Percentiles rank a stretch among this genome's conserved stretches.
Evolutionary conservation across 2,329 filamentous ascomycete genomes (phyloP).

Genomic region (Thermochaetoides dissita): DNA sequence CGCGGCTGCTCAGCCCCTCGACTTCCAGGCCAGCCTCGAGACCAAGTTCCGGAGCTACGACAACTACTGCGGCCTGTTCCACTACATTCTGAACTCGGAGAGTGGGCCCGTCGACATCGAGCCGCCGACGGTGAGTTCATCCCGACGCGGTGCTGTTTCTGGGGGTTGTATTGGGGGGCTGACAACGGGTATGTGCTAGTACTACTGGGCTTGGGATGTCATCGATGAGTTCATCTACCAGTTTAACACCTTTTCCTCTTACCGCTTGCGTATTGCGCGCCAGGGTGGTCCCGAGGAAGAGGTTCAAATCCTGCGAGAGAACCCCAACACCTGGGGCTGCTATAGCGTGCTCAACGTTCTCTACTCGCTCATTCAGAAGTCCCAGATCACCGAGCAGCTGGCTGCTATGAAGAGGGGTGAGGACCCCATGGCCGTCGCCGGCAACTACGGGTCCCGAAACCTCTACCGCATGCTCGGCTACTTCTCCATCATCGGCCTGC

Average conservation of each 20-base stretch:
- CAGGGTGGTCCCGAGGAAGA: slow-evolving; percentile 81
- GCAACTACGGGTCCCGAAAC: slow-evolving; percentile 87
- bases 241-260: slow-evolving; percentile 98
- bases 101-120: slow-evolving; percentile 87
- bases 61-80: slow-evolving; percentile 97
- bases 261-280: slow-evolving; percentile 81
- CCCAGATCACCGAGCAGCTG: slow-evolving; percentile 95
- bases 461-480: slow-evolving; percentile 98
- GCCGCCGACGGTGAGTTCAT: slow-evolving; percentile 69
- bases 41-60: slow-evolving; percentile 98
- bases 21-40: slow-evolving; percentile 90
- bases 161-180: slow-evolving; percentile 2
- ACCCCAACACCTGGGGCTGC: slow-evolving; percentile 98
- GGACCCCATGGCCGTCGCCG: slow-evolving; percentile 74
- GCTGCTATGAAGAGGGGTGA: slow-evolving; percentile 88
- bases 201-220: slow-evolving; percentile 99
- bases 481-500: slow-evolving; percentile 95
- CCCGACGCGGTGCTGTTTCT: background rate
- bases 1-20: slow-evolving; percentile 84
- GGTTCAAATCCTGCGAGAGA: slow-evolving; percentile 78
- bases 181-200: slow-evolving; percentile 38
- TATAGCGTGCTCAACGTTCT: slow-evolving; percentile 98
- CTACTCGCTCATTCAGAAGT: slow-evolving; percentile 96
- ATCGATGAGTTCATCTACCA: slow-evolving; percentile 99
- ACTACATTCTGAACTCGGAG: slow-evolving; percentile 97